These are phyloP conservation scores for Zygosaccharomyces kombuchaensis DNA, from an alignment of 805 yeast genomes.

Conservation along the genomic window DNA sequence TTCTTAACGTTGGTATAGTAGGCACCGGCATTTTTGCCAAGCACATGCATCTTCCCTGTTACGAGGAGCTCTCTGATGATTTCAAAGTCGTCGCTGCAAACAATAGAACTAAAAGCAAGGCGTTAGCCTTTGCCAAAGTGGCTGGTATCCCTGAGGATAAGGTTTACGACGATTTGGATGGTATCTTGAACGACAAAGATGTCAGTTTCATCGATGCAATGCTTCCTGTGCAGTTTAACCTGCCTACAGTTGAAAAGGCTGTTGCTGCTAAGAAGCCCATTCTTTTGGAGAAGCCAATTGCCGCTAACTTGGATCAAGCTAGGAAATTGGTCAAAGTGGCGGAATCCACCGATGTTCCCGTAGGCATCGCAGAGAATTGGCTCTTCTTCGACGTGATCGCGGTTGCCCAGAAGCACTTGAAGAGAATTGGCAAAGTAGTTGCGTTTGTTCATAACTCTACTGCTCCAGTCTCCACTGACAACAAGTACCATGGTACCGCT, in stretches of 20 bases:
- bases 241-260: conserved; percentile 64
- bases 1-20: conserved; percentile 57
- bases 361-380: conserved; percentile 85
- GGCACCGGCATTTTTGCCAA: conserved; percentile 90
- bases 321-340: conserved; percentile 68
- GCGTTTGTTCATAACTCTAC: conserved; percentile 72
- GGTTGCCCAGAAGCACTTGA: conserved; percentile 51
- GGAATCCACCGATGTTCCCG: conserved; percentile 57
- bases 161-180: conserved; percentile 59
- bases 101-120: conserved; percentile 82
- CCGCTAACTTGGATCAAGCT: conserved; percentile 80
- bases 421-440: conserved; percentile 65
- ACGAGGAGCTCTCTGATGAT: conserved; percentile 45
- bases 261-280: conserved; percentile 73
- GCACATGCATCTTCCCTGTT: conserved; percentile 74
- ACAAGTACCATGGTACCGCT: conserved; percentile 60
- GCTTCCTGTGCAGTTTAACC: conserved; percentile 82
- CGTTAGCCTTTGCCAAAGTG: conserved; percentile 67
- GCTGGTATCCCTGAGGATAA: conserved; percentile 50
- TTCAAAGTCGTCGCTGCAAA: conserved; percentile 65
- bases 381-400: conserved; percentile 59
- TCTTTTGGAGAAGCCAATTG: conserved; percentile 85
- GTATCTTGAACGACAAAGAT: conserved; percentile 54
- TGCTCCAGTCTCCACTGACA: conserved; percentile 60
- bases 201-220: conserved; percentile 80